Conservation (phyloP, 2,329 filamentous ascomycete genomes). For the Fonsecaea monophora region DNA sequence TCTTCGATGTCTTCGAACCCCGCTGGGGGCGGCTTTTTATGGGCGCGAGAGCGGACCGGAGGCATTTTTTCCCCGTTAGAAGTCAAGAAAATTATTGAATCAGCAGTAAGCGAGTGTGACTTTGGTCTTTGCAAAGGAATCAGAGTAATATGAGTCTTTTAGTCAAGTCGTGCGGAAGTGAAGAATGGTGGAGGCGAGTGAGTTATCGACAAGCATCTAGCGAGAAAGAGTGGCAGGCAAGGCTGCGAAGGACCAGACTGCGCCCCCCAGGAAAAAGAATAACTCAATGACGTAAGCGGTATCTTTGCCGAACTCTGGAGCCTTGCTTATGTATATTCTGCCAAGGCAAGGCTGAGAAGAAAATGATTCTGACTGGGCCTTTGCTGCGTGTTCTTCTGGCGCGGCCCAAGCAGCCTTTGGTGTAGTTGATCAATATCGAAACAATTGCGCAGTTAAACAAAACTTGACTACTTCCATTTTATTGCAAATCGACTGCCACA, state of each 20-base stretch:
- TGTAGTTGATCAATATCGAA: neutral
- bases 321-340: neutral
- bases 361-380: neutral
- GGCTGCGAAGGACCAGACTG: conserved; percentile 11
- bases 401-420: neutral
- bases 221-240: conserved; percentile 10
- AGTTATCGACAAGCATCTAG: neutral
- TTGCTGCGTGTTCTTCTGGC: neutral
- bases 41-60: conserved; percentile 62
- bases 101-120: neutral
- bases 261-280: neutral
- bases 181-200: neutral
- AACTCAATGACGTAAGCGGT: conserved; percentile 3
- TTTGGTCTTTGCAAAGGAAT: neutral
- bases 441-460: neutral
- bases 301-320: conserved; percentile 14
- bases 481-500: neutral
- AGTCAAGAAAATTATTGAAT: neutral
- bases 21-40: conserved; percentile 68
- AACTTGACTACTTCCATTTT: neutral
- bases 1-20: conserved; percentile 74
- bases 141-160: neutral
- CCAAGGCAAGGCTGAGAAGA: conserved; percentile 4
- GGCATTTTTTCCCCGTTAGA: conserved; percentile 56
- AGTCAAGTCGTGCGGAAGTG: neutral